A percentile compares a stretch with the other conserved stretches of the same genome.
Conservation (phyloP, 805 yeast genomes). For the Candida pini region DNA sequence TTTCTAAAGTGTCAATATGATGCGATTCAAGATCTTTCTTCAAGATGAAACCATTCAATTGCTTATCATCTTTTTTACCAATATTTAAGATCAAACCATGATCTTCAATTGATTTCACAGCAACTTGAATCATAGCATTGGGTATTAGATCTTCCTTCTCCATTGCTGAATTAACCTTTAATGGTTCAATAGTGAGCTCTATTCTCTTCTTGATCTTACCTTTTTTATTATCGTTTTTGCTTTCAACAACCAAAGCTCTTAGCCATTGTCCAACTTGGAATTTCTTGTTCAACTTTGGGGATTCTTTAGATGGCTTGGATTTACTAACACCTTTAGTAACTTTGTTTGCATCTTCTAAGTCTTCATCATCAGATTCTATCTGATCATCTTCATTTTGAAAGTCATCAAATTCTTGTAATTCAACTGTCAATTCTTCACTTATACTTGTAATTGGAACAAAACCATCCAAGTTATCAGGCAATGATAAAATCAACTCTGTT, state of each 20-base stretch:
- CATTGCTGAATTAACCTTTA: slow-evolving; percentile 55
- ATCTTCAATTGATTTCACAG: slow-evolving; percentile 80
- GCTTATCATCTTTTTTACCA: slow-evolving; percentile 56
- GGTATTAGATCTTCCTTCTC: slow-evolving; percentile 57
- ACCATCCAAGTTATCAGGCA: slow-evolving; percentile 80
- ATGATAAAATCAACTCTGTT: slow-evolving; percentile 59
- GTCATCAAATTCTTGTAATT: slow-evolving; percentile 54
- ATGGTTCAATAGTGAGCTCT: slow-evolving; percentile 70
- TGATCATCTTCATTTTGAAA: slow-evolving; percentile 31
- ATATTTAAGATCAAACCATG: slow-evolving; percentile 79
- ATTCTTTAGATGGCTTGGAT: slow-evolving; percentile 29
- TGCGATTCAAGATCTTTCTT: slow-evolving; percentile 50
- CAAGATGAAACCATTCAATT: slow-evolving; percentile 66
- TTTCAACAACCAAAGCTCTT: slow-evolving; percentile 67
- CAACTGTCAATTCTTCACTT: slow-evolving; percentile 54
- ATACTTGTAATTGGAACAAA: slow-evolving; percentile 69
- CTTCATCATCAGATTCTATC: slow-evolving; percentile 22
- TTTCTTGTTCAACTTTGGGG: slow-evolving; percentile 50
- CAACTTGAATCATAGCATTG: slow-evolving; percentile 68
- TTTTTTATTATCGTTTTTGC: slow-evolving; percentile 30
- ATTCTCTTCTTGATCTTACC: slow-evolving; percentile 51
- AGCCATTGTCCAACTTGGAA: slow-evolving; percentile 82
- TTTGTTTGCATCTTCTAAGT: slow-evolving; percentile 29
- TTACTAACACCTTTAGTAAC: slow-evolving; percentile 17
- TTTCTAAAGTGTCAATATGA: slow-evolving; percentile 31